Evolutionary conservation across 2,329 filamentous ascomycete genomes (phyloP), one percentile per base, ranked within the genome.

Genomic region (Akanthomyces lecanii): DNA sequence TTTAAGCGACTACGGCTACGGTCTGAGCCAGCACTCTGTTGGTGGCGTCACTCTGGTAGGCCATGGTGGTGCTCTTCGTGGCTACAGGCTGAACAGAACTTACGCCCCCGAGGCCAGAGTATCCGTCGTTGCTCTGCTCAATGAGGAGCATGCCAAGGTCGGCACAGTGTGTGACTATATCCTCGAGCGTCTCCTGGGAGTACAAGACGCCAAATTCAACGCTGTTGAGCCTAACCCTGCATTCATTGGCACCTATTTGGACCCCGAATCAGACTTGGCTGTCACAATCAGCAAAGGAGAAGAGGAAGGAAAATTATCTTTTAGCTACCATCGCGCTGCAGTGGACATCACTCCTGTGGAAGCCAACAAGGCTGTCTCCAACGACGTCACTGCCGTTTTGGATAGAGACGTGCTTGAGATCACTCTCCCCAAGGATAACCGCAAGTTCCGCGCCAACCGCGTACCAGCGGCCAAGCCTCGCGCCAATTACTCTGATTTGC

Each of bases 41-140:
- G 71, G 66, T 1, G 72, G 70, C 1, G 67, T 72, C 5, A 55
- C 66, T 5, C 69, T 67, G 2, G 65, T 77, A 2, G 73, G 76
- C 1, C 78, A 80, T 63, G 75, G 74, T 30, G 78, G 78, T 14
- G 78, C 74, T 2, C 70, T 80, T 33, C 71, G 75, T 38, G 78
- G 78, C 8, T 80, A 75, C 67, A 70, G 76, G 23, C 69, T 76
- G 16, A 65, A 68, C 25, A 72, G 78, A 14, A 40, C 71, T 8
- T 74, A 80, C 61, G 68, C 71, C 5, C 73, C 76, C 0, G 64
- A 67, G 7, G 68, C 75, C 28, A 68, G 71, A 1, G 48, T 79
- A 1, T 77, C 76, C 3, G 71, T 79, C 11, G 70, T 80, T 1
- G 74, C 74, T 5, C 53, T 79, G 63, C 73, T 77, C 63, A 80